phyloP scores from a whole-genome alignment of 495 filamentous ascomycete species.

The Neurospora tetrasperma region DNA sequence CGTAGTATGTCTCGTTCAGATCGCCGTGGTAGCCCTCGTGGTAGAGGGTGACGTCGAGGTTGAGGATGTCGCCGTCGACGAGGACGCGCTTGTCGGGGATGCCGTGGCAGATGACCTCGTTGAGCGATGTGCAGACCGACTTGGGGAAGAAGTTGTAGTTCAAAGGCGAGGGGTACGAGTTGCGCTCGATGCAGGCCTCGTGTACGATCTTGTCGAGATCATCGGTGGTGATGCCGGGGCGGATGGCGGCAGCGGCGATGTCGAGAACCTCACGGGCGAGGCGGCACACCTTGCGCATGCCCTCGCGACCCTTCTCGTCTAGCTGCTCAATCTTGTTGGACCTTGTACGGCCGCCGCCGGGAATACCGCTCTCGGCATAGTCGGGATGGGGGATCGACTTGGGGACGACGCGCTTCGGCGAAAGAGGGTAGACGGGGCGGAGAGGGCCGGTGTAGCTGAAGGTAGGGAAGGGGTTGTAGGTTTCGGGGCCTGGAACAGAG shows the following conservation, averaged over 20 bases:
- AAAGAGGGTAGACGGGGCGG: conserved; percentile 84
- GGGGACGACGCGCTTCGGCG: conserved; percentile 61
- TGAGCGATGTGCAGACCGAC: conserved; percentile 89
- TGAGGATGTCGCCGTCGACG: conserved; percentile 78
- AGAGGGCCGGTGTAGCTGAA: conserved; percentile 73
- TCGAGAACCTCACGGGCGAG: conserved; percentile 88
- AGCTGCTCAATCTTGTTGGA: conserved; percentile 74
- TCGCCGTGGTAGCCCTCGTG: conserved; percentile 83
- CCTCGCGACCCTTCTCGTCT: conserved; percentile 63
- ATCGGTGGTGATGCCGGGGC: conserved; percentile 89
- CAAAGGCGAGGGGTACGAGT: conserved; percentile 93
- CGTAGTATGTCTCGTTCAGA: conserved; percentile 87
- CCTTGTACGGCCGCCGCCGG: conserved; percentile 64
- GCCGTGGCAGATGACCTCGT: conserved; percentile 94
- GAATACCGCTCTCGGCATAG: conserved; percentile 74
- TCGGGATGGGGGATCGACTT: conserved; percentile 73
- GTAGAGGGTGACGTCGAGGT: conserved; percentile 81
- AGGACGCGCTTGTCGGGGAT: conserved; percentile 75
- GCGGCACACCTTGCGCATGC: conserved; percentile 88
- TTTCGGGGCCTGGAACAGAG: conserved; percentile 73
- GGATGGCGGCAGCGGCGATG: conserved; percentile 68
- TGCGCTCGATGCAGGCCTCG: conserved; percentile 85
- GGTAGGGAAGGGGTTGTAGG: conserved; percentile 82
- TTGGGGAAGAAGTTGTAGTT: conserved; percentile 98
- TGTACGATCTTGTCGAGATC: conserved; percentile 94